A percentile compares a stretch with the other conserved stretches of the same genome.
These are phyloP conservation scores for Colletotrichum sp. DNA, from an alignment of 2,329 filamentous ascomycete species.

Conservation along the genomic window DNA sequence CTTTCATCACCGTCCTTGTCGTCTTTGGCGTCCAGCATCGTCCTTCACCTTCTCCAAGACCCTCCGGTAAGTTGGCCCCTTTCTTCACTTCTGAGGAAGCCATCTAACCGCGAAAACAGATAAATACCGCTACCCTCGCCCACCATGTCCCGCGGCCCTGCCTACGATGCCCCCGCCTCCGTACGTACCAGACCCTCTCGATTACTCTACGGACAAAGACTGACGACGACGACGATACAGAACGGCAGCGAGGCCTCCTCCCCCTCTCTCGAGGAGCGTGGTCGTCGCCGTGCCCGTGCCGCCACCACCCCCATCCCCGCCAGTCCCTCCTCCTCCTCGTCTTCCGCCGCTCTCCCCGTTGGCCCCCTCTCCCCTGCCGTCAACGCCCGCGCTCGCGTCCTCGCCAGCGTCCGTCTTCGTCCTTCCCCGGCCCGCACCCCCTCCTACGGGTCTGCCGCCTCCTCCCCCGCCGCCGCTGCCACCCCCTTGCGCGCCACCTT, in stretches of 20 bases:
- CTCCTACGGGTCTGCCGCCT: neutral
- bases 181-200: neutral
- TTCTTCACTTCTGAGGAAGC: neutral
- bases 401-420: neutral
- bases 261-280: neutral
- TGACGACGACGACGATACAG: neutral
- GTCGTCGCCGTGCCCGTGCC: neutral
- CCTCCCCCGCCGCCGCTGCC: neutral
- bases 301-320: neutral
- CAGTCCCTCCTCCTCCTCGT: neutral
- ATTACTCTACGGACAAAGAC: neutral
- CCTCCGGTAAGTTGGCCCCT: neutral
- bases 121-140: neutral
- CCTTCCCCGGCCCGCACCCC: neutral
- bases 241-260: neutral
- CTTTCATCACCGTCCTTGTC: neutral
- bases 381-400: neutral
- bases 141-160: neutral
- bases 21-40: neutral
- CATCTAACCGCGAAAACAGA: neutral
- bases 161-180: neutral
- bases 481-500: neutral
- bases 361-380: neutral
- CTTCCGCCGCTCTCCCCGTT: neutral
- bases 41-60: neutral